These are phyloP conservation scores for Annulohypoxylon moriforme DNA, from an alignment of 495 filamentous ascomycete species.

Conservation along the genomic window DNA sequence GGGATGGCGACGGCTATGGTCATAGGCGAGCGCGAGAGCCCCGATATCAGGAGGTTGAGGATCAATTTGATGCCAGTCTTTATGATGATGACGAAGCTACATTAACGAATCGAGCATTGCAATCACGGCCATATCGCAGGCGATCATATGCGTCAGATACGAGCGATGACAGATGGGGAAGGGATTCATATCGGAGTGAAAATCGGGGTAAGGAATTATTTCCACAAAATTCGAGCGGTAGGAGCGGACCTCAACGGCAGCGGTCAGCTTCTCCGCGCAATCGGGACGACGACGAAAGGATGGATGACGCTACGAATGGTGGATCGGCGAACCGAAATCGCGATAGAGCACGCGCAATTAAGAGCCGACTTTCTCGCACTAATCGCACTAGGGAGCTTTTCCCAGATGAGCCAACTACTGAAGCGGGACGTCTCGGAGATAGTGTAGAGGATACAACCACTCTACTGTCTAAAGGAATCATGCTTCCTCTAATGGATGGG, in stretches of 20 bases:
- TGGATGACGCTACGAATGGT: conserved; percentile 53
- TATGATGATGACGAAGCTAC: conserved; percentile 75
- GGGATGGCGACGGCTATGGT: conserved; percentile 69
- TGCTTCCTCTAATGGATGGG: conserved; percentile 64
- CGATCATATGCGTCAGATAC: conserved; percentile 52
- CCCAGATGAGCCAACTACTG: conserved; percentile 62
- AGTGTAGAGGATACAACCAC: conserved; percentile 71
- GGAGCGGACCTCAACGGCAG: conserved; percentile 64
- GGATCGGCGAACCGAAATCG: conserved; percentile 55
- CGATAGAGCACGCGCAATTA: conserved; percentile 58
- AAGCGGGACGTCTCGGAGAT: conserved; percentile 70
- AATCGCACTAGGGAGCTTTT: conserved; percentile 72
- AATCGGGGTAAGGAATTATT: conserved; percentile 66
- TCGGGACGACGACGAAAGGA: conserved; percentile 66
- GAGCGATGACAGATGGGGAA: conserved; percentile 47
- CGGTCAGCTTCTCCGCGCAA: conserved; percentile 79
- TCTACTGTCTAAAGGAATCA: conserved; percentile 64
- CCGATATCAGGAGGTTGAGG: conserved; percentile 60
- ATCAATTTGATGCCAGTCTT: conserved; percentile 75
- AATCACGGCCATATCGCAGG: conserved; percentile 40
- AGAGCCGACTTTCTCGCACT: conserved; percentile 53
- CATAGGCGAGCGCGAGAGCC: conserved; percentile 57
- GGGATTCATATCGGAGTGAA: conserved; percentile 39
- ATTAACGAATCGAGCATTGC: conserved; percentile 47
- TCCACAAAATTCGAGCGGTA: conserved; percentile 49